Evolutionary conservation across 1,284 basidiomycete species (phyloP).

Genomic region (Sporisorium exsertum): DNA sequence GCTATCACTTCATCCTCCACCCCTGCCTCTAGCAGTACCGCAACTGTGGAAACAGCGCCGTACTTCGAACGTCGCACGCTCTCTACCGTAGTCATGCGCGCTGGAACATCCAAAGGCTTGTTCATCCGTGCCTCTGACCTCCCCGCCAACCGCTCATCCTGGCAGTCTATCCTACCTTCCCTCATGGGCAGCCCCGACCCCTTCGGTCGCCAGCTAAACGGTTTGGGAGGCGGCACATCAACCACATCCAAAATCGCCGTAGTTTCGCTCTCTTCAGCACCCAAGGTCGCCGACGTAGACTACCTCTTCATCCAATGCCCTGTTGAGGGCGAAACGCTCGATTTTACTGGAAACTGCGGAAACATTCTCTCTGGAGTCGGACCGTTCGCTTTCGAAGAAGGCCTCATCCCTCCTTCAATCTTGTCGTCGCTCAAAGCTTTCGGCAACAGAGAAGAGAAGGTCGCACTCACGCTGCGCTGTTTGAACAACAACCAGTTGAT

Average conservation of each 20-base stretch:
- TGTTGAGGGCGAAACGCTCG: slow-evolving; percentile 38
- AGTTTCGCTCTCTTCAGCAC: slow-evolving; percentile 68
- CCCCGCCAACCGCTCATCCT: slow-evolving; percentile 33
- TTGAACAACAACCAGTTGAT: slow-evolving; percentile 17
- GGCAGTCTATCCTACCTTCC: slow-evolving; percentile 13
- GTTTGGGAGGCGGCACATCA: slow-evolving; percentile 78
- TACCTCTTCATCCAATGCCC: slow-evolving; percentile 64
- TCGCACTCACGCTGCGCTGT: slow-evolving; percentile 16
- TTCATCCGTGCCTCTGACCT: slow-evolving; percentile 75
- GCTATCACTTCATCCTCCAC: not conserved
- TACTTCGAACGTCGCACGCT: slow-evolving; percentile 14
- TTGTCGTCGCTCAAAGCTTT: not conserved
- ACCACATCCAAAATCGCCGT: slow-evolving; percentile 82
- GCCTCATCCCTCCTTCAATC: slow-evolving; percentile 1
- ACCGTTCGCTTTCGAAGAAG: slow-evolving; percentile 30
- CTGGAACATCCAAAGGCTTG: slow-evolving; percentile 83
- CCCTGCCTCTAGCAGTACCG: not conserved
- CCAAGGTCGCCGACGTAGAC: slow-evolving; percentile 36
- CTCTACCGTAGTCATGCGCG: slow-evolving; percentile 69
- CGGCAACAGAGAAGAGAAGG: not conserved
- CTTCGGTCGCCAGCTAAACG: slow-evolving; percentile 81
- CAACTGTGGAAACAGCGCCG: too few species aligned
- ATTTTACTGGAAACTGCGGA: slow-evolving; percentile 61
- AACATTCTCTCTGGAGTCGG: slow-evolving; percentile 59
- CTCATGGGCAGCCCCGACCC: slow-evolving; percentile 81